Base-by-base conservation (phyloP, 352 stramenopile species). In the Bremia lactucae region DNA sequence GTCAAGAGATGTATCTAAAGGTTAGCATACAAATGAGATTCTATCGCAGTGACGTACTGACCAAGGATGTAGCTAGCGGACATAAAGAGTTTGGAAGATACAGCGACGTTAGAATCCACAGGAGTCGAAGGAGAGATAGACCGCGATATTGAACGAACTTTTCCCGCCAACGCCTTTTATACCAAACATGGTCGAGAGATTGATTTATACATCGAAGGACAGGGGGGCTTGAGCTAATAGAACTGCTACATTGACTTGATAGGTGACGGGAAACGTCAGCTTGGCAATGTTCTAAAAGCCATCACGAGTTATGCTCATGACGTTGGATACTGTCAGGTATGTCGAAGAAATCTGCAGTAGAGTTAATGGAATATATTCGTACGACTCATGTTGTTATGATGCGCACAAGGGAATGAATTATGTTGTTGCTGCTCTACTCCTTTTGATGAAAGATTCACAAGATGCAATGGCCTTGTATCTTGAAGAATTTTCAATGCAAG, bases 351-450 rank as follows among this genome's bases (percentile, higher is more conserved):
- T n/a, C n/a, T n/a, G n/a, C n/a, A n/a, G n/a, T n/a, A n/a, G n/a
- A n/a, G 9, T 31, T 8, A 6, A 13, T 36, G 14, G 8, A 19
- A 6, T 39, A 4, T 15, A 42, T n/a, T n/a, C n/a, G n/a, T n/a
- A n/a, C n/a, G n/a, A n/a, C n/a, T n/a, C n/a, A n/a, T n/a, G n/a
- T n/a, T n/a, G n/a, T n/a, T n/a, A n/a, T n/a, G n/a, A n/a, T n/a
- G n/a, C 9, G 0, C 45, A 31, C 0, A 24, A 88, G 73, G 79
- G 79, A 3, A 92, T 92, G 79, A 92, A 89, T 52, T 92, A 88
- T 53, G 74, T 89, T 16, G 76, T 73, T 0, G 79, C 72, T 18
- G 55, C 61, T 7, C 39, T 87, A 2, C 41, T 92, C 28, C 47
- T 87, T 16, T 40, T 75, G 14, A 51, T 78, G 29, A 69, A 62